Evolutionary conservation across 2,329 filamentous ascomycete species (phyloP).

Genomic region (Aspergillus chevalieri): DNA sequence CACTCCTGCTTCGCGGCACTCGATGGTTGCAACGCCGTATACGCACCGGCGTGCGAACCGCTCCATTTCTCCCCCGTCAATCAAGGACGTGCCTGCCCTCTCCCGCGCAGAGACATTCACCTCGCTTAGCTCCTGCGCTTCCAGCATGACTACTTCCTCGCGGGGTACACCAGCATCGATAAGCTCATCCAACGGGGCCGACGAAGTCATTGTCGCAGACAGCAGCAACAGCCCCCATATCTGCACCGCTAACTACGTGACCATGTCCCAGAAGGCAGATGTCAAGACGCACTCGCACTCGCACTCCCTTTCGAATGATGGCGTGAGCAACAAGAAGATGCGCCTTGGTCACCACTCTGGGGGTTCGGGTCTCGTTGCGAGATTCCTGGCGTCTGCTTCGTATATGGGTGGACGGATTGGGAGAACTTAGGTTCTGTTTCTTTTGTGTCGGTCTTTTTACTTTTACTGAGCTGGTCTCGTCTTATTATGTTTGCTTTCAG

Average conservation of each 20-base stretch:
- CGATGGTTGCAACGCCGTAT: slow-evolving; percentile 18
- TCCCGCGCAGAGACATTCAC: slow-evolving; percentile 37
- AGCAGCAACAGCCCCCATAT: slow-evolving; percentile 25
- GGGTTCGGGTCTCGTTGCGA: slow-evolving; percentile 36
- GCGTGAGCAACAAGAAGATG: slow-evolving; percentile 31
- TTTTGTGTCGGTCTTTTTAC: slow-evolving; percentile 14
- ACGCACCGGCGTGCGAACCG: slow-evolving; percentile 27
- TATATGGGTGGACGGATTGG: slow-evolving; percentile 35
- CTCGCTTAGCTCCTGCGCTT: slow-evolving; percentile 39
- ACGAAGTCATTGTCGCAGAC: slow-evolving; percentile 32
- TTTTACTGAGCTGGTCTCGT: slow-evolving; percentile 9
- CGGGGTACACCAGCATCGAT: slow-evolving; percentile 40
- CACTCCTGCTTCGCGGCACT: slow-evolving; percentile 20
- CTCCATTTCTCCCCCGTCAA: slow-evolving; percentile 39
- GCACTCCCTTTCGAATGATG: too few species aligned
- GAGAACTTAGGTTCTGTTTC: slow-evolving; percentile 10
- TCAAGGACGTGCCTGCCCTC: slow-evolving; percentile 39
- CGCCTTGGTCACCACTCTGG: slow-evolving; percentile 26
- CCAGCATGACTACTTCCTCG: slow-evolving; percentile 38
- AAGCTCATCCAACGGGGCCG: slow-evolving; percentile 28
- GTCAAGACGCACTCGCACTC: too few species aligned
- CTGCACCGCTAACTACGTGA: slow-evolving; percentile 24
- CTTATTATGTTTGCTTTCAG: not conserved
- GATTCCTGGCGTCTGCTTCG: slow-evolving; percentile 39
- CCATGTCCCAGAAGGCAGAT: too few species aligned